Evolutionary conservation across 2,329 filamentous ascomycete genomes (phyloP).

Genomic region (Ophiocordyceps australis): DNA sequence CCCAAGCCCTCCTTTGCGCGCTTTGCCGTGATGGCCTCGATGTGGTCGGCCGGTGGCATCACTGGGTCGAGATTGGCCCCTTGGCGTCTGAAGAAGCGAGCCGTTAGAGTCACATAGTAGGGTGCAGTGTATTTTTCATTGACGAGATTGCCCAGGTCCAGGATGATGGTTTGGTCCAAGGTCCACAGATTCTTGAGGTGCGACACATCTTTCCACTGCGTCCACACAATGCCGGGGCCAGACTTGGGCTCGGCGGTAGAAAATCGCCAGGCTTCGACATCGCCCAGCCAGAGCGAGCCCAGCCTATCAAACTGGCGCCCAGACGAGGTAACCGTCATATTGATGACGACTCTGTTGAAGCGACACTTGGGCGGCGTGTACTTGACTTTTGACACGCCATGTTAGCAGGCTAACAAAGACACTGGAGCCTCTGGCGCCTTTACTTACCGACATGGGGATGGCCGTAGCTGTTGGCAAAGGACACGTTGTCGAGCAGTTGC

Average conservation of each 20-base stretch:
- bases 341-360: conserved; percentile 60
- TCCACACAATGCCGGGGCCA: conserved; percentile 52
- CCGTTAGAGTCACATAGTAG: conserved; percentile 58
- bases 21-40: conserved; percentile 47
- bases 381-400: conserved; percentile 2
- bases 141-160: conserved; percentile 61
- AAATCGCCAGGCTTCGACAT: conserved; percentile 67
- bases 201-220: conserved; percentile 64
- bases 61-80: conserved; percentile 31
- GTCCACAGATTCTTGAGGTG: conserved; percentile 52
- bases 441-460: conserved; percentile 49
- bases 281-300: conserved; percentile 56
- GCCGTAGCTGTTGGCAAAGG: conserved; percentile 56
- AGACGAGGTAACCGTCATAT: conserved; percentile 53
- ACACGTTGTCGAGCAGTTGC: conserved; percentile 50
- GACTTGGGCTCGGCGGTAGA: conserved; percentile 63
- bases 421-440: not conserved
- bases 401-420: not conserved
- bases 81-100: no score
- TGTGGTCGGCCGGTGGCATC: conserved; percentile 37
- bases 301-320: conserved; percentile 65
- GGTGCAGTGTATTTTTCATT: conserved; percentile 51
- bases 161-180: conserved; percentile 53
- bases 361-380: conserved; percentile 32
- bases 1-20: conserved; percentile 27